A percentile compares a stretch with the other conserved stretches of the same genome.
phyloP scores from a whole-genome alignment of 2,329 filamentous ascomycete genomes.

The Mycosphaerella arachidis region DNA sequence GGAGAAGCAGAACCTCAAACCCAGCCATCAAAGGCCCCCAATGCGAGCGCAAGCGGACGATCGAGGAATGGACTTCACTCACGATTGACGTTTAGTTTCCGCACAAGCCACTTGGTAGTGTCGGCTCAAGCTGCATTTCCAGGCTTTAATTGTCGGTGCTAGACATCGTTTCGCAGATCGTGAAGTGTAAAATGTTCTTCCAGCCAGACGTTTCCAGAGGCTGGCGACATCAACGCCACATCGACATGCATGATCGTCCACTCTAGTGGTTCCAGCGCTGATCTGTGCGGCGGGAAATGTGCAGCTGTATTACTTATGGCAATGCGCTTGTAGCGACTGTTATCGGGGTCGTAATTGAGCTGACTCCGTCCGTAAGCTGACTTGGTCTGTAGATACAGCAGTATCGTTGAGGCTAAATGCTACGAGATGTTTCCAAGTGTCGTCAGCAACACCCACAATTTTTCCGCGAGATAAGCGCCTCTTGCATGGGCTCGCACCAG shows the following conservation, averaged over 20 bases:
- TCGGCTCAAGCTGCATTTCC: neutral
- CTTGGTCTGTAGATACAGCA: neutral
- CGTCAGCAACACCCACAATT: conserved; percentile 17
- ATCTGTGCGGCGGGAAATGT: neutral
- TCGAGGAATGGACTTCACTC: neutral
- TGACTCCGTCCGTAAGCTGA: neutral
- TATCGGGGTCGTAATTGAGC: too few species aligned
- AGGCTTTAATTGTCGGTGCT: neutral
- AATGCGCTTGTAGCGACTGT: neutral
- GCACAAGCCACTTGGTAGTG: neutral
- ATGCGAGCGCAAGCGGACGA: neutral
- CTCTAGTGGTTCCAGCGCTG: neutral
- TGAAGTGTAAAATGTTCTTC: neutral
- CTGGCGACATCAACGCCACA: conserved; percentile 8
- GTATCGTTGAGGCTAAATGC: conserved; percentile 1
- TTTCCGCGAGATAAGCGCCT: conserved; percentile 2
- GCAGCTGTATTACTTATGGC: neutral
- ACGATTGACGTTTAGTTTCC: neutral
- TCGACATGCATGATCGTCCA: neutral
- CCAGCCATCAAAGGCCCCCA: neutral
- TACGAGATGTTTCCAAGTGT: conserved; percentile 6
- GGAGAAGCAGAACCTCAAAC: neutral
- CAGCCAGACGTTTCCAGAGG: neutral
- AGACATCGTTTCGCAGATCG: neutral
- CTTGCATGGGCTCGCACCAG: conserved; percentile 7